Evolutionary conservation across 371 early-diverging fungal genomes (phyloP).

Genomic region (Mortierella sp.): DNA sequence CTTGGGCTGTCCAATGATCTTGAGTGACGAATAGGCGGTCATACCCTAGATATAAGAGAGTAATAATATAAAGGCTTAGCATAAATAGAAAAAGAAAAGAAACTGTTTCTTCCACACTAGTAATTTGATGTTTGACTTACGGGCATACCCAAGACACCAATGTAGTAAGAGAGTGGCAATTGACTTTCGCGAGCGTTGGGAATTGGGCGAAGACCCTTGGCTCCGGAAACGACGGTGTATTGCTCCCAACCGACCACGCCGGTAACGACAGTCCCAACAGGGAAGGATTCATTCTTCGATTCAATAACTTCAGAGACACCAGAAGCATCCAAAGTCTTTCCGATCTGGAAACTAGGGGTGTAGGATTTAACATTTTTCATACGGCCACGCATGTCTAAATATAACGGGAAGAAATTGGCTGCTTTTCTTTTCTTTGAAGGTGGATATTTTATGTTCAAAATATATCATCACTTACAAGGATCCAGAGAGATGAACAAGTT

Average conservation of each 20-base stretch:
- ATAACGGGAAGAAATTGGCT: background rate
- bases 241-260: conserved; percentile 70
- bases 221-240: conserved; percentile 55
- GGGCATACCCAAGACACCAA: conserved; percentile 71
- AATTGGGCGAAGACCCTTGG: conserved; percentile 45
- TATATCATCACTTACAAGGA: conserved; percentile 55
- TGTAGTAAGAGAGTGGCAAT: conserved; percentile 63
- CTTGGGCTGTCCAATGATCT: conserved; percentile 64
- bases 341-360: conserved; percentile 65
- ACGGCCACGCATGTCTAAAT: conserved; percentile 71
- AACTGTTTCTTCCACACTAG: background rate
- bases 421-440: background rate
- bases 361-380: conserved; percentile 69
- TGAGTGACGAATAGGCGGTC: conserved; percentile 47
- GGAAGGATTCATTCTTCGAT: conserved; percentile 66
- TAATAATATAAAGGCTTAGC: background rate
- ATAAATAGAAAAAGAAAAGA: too few relatives aligned
- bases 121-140: conserved; percentile 24
- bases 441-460: background rate
- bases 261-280: conserved; percentile 71
- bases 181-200: conserved; percentile 60
- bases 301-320: conserved; percentile 72
- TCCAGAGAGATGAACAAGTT: conserved; percentile 65
- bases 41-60: conserved; percentile 45
- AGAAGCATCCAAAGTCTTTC: conserved; percentile 67